Evolutionary conservation across 495 filamentous ascomycete species (phyloP).

Genomic region (Pyrenula massariospora): DNA sequence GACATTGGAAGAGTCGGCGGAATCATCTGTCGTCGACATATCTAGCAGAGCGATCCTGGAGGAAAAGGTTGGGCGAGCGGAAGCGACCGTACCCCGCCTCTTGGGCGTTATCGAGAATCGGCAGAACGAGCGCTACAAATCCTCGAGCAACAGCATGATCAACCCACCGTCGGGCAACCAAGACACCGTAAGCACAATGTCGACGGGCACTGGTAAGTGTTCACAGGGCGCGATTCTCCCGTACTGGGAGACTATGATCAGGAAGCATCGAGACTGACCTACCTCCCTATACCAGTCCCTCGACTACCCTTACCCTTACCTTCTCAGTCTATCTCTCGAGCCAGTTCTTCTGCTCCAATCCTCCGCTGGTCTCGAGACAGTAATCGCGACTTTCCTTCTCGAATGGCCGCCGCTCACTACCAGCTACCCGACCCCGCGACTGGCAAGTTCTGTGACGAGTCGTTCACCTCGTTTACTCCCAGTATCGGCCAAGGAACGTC

Average conservation of each 20-base stretch:
- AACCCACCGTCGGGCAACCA: not conserved
- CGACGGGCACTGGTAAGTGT: not conserved
- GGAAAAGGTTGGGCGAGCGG: not conserved
- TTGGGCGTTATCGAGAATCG: not conserved
- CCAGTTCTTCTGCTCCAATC: not conserved
- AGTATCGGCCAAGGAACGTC: not conserved
- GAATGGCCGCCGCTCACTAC: not conserved
- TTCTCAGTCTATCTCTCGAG: not conserved
- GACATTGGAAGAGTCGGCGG: no score
- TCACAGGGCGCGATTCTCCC: no score
- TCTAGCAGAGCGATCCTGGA: no score
- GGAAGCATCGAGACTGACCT: no score
- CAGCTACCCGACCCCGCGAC: not conserved
- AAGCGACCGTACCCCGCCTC: not conserved
- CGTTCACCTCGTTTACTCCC: not conserved
- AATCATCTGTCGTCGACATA: no score
- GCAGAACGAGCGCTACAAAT: not conserved
- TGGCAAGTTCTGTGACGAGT: not conserved
- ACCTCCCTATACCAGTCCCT: no score
- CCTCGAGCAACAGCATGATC: not conserved
- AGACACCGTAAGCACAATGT: not conserved
- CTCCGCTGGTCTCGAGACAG: not conserved
- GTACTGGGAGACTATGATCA: no score
- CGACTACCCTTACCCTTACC: not conserved
- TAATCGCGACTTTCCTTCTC: not conserved